A percentile compares a stretch with the other conserved stretches of the same genome.
These are phyloP conservation scores for Priceomyces fermenticarens DNA, from an alignment of 805 yeast species.

Conservation along the genomic window DNA sequence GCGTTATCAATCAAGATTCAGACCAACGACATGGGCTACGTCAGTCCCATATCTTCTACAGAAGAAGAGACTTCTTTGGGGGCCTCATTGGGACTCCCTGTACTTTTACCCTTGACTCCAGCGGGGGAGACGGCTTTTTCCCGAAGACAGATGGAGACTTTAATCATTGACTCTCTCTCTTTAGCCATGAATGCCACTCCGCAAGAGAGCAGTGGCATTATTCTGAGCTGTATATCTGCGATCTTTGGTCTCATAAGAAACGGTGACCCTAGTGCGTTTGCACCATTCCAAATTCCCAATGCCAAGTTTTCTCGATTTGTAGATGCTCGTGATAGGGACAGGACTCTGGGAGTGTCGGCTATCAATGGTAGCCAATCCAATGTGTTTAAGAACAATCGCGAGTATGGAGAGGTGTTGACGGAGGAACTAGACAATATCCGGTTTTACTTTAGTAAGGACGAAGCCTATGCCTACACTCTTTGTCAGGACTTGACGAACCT, in stretches of 20 bases:
- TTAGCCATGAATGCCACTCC: neutral
- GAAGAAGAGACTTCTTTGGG: slow-evolving; percentile 1
- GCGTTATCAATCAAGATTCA: neutral
- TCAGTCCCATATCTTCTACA: neutral
- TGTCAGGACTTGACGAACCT: slow-evolving; percentile 10
- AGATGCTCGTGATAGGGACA: no score
- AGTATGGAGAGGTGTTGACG: slow-evolving; percentile 11
- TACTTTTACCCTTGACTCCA: slow-evolving; percentile 29
- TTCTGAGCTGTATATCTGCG: slow-evolving; percentile 10
- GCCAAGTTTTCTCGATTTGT: neutral
- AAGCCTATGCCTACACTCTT: slow-evolving; percentile 7
- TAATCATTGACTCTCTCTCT: slow-evolving; percentile 19
- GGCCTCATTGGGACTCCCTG: slow-evolving; percentile 19
- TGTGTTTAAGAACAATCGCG: slow-evolving; percentile 6
- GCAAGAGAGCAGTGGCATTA: slow-evolving; percentile 4
- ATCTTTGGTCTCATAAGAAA: slow-evolving; percentile 10
- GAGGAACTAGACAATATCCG: slow-evolving; percentile 9
- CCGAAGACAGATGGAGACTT: slow-evolving; percentile 32
- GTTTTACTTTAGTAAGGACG: slow-evolving; percentile 6
- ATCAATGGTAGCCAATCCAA: no score
- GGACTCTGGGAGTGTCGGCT: no score
- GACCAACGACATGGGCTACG: neutral
- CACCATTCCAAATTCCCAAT: neutral
- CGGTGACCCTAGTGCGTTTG: slow-evolving; percentile 5
- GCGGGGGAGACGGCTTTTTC: slow-evolving; percentile 32